Evolutionary conservation across 805 yeast genomes (phyloP).

Genomic region (Ogataea neopini): DNA sequence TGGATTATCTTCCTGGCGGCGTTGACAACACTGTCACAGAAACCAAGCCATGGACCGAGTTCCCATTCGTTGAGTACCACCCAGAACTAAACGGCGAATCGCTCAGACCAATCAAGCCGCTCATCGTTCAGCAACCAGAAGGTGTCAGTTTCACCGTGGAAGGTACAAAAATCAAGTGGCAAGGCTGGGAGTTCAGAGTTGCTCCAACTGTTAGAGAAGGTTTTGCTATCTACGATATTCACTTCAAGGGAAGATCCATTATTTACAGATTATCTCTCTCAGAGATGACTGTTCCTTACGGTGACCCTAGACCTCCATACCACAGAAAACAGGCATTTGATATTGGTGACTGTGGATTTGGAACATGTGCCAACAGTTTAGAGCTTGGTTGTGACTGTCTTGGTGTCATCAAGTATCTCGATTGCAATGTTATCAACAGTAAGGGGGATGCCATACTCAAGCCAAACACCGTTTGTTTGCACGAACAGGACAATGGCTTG

Average conservation of each 20-base stretch:
- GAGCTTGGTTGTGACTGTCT: constrained; percentile 80
- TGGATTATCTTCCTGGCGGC: constrained; percentile 75
- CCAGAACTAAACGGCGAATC: constrained; percentile 65
- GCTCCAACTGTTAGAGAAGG: constrained; percentile 77
- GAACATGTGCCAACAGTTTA: constrained; percentile 67
- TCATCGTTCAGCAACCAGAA: constrained; percentile 71
- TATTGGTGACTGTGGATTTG: constrained; percentile 84
- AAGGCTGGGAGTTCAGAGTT: constrained; percentile 80
- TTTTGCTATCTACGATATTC: constrained; percentile 68
- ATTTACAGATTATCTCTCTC: constrained; percentile 73
- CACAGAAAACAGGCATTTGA: constrained; percentile 88
- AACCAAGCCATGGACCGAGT: constrained; percentile 62
- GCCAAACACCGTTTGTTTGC: constrained; percentile 77
- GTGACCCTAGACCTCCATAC: constrained; percentile 80
- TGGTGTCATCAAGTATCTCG: constrained; percentile 75
- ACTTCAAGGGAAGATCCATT: constrained; percentile 73
- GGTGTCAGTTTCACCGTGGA: constrained; percentile 69
- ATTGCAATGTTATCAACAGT: constrained; percentile 54
- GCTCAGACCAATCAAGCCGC: constrained; percentile 65
- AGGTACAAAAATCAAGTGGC: constrained; percentile 73
- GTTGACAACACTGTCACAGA: constrained; percentile 56
- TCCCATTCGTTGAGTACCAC: constrained; percentile 68
- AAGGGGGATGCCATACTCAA: constrained; percentile 62
- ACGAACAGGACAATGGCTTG: constrained; percentile 76
- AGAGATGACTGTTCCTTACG: constrained; percentile 89